phyloP scores from a whole-genome alignment of 2,329 filamentous ascomycete genomes.

The Monosporascus cannonballus region DNA sequence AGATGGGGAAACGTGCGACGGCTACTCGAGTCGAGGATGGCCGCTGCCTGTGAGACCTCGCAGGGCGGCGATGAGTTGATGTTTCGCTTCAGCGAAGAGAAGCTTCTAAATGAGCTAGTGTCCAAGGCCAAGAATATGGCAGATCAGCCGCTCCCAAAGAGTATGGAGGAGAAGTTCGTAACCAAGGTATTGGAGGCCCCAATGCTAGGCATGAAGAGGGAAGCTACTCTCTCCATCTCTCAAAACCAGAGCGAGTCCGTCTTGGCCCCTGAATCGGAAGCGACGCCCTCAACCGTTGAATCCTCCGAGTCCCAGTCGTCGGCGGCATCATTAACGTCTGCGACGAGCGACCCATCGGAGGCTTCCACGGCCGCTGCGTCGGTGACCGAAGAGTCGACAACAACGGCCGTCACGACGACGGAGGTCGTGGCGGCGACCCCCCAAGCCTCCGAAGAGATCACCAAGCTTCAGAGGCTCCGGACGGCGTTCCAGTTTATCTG shows the following conservation, averaged over 20 bases:
- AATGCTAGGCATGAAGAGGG: slow-evolving; percentile 59
- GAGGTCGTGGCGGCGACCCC: slow-evolving; percentile 34
- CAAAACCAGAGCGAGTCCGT: slow-evolving; percentile 6
- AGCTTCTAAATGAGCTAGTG: slow-evolving; percentile 60
- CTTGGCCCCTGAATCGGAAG: slow-evolving; percentile 16
- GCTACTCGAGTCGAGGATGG: slow-evolving; percentile 60
- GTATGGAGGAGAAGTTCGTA: slow-evolving; percentile 82
- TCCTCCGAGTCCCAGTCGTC: slow-evolving; percentile 38
- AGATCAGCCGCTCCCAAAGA: slow-evolving; percentile 61
- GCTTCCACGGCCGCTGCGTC: slow-evolving; percentile 32
- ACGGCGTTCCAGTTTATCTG: slow-evolving; percentile 61
- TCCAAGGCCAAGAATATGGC: slow-evolving; percentile 67
- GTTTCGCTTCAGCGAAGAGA: slow-evolving; percentile 72
- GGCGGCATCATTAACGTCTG: slow-evolving; percentile 27
- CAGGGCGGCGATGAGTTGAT: slow-evolving; percentile 79
- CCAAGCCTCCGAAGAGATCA: slow-evolving; percentile 41
- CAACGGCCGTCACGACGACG: slow-evolving; percentile 2
- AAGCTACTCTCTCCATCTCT: slow-evolving; percentile 27
- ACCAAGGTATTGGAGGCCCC: slow-evolving; percentile 70
- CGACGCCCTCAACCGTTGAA: slow-evolving; percentile 23
- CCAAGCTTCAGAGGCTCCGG: slow-evolving; percentile 56
- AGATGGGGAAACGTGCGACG: slow-evolving; percentile 38
- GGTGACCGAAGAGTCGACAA: slow-evolving; percentile 5
- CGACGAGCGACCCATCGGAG: slow-evolving; percentile 31
- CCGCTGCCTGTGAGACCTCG: slow-evolving; percentile 70